Conservation (phyloP, 345 rosid genomes). For the Erodium maritimum region DNA sequence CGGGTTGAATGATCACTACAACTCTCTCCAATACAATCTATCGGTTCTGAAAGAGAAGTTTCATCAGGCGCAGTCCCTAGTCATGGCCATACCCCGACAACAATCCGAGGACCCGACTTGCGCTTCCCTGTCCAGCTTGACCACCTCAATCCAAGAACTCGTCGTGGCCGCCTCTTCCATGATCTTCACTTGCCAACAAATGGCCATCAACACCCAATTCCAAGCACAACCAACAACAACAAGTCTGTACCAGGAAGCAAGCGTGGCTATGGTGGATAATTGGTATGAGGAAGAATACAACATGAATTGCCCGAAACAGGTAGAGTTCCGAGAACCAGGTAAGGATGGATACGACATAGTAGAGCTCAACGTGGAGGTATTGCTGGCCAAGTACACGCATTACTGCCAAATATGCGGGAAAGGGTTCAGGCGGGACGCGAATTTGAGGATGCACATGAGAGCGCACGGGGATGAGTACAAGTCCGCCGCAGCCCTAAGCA, state of each 20-base stretch:
- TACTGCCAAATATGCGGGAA: constrained; percentile 74
- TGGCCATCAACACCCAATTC: background rate
- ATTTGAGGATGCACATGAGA: constrained; percentile 94
- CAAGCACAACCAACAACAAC: background rate
- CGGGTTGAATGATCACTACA: constrained; percentile 13
- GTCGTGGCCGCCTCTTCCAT: constrained; percentile 54
- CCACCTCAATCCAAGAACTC: constrained; percentile 48
- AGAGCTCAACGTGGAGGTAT: constrained; percentile 47
- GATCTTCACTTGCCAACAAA: constrained; percentile 48
- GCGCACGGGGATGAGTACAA: constrained; percentile 88
- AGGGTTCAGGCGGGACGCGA: constrained; percentile 88
- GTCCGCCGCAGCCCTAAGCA: constrained; percentile 53
- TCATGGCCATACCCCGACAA: constrained; percentile 27
- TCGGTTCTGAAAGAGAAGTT: constrained; percentile 54
- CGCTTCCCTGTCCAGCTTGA: constrained; percentile 31
- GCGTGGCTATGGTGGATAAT: background rate
- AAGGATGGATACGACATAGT: constrained; percentile 25
- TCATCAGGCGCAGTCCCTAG: constrained; percentile 47
- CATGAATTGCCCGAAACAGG: constrained; percentile 6
- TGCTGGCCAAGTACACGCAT: constrained; percentile 79
- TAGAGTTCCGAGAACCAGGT: background rate
- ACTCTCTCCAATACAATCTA: constrained; percentile 44
- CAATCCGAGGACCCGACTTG: constrained; percentile 23
- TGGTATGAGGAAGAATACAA: constrained; percentile 16
- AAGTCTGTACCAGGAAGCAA: constrained; percentile 8